These are phyloP conservation scores for Scedosporium aurantiacum DNA, from an alignment of 2,329 filamentous ascomycete species.

Conservation along the genomic window DNA sequence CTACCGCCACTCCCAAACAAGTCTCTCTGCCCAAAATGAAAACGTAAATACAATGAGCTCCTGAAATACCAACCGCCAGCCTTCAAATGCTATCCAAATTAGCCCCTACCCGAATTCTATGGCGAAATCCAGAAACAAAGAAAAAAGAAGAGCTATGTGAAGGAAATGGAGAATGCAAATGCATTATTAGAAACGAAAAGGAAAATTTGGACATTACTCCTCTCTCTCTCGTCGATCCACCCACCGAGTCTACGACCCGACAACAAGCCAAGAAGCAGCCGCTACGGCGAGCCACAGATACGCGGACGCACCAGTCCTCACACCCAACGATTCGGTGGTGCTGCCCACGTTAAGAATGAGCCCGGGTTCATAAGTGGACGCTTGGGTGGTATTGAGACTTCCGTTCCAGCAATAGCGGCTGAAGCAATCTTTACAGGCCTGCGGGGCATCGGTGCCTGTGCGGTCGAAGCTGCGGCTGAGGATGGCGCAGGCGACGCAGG, in stretches of 20 bases:
- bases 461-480: conserved; percentile 64
- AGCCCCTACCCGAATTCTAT: background rate
- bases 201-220: background rate
- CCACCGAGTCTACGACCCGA: background rate
- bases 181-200: background rate
- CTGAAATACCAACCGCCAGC: background rate
- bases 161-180: background rate
- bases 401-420: conserved; percentile 86
- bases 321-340: background rate
- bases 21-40: background rate
- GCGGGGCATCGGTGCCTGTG: conserved; percentile 57
- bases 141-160: background rate
- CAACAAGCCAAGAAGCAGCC: background rate
- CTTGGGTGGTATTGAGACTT: conserved; percentile 18
- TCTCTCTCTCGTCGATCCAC: background rate
- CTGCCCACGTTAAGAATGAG: background rate
- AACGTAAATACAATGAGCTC: background rate
- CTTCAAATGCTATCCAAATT: background rate
- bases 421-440: conserved; percentile 68
- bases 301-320: background rate
- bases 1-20: too few relatives aligned
- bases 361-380: conserved; percentile 4
- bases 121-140: background rate
- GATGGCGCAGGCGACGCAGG: conserved; percentile 81
- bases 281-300: background rate